A percentile compares a stretch with the other conserved stretches of the same genome.
phyloP scores from a whole-genome alignment of 768 basidiomycete genomes.

The Hygrocybe coccinea region DNA sequence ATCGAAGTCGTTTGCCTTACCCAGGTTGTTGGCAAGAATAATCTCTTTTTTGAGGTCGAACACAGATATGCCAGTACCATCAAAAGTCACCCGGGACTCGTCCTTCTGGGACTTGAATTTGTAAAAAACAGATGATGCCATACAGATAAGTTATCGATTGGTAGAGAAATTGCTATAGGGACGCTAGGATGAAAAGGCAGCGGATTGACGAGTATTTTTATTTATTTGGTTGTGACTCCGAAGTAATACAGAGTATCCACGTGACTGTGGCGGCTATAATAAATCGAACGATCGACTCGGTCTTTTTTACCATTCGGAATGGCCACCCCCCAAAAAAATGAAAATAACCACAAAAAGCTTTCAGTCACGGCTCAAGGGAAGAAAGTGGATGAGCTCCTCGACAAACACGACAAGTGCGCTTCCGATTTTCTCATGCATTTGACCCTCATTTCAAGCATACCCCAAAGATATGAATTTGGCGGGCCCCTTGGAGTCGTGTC shows the following conservation, averaged over 20 bases:
- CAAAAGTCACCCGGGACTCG: conserved; percentile 94
- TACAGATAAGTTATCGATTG: conserved; percentile 23
- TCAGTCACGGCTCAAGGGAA: conserved; percentile 43
- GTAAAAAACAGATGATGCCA: conserved; percentile 97
- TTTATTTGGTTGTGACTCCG: too few relatives aligned
- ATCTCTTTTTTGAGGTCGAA: conserved; percentile 99
- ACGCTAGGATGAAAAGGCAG: too few relatives aligned
- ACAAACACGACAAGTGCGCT: conserved; percentile 59
- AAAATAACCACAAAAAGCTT: neutral
- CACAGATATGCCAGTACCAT: conserved; percentile 97
- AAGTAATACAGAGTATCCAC: too few relatives aligned
- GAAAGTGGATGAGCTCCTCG: conserved; percentile 67
- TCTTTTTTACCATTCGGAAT: too few relatives aligned
- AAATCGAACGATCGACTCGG: too few relatives aligned
- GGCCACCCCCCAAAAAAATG: too few relatives aligned
- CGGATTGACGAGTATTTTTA: too few relatives aligned
- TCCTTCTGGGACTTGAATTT: conserved; percentile 93
- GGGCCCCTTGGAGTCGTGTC: conserved; percentile 86
- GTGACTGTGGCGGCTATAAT: too few relatives aligned
- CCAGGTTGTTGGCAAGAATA: conserved; percentile 91
- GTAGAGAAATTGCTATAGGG: conserved; percentile 1
- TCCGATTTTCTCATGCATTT: neutral
- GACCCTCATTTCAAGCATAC: conserved; percentile 2
- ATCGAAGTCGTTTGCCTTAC: conserved; percentile 97
- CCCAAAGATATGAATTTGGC: conserved; percentile 86